Evolutionary conservation across 345 rosid genomes (phyloP).

Genomic region (Psidium friedrichsthalianum): DNA sequence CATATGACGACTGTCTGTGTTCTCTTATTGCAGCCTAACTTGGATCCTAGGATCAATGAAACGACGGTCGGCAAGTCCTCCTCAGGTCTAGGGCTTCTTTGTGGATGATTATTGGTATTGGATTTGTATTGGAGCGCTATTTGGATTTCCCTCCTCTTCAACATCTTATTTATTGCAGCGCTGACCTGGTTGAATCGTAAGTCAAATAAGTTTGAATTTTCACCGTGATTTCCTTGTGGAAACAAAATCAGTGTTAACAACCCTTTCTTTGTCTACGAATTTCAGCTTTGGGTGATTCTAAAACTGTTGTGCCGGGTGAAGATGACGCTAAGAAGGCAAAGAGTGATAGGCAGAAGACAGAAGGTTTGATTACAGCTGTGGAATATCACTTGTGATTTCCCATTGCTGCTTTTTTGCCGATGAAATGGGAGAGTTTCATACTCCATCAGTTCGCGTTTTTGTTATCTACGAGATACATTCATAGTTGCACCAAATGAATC

Average conservation of each 20-base stretch:
- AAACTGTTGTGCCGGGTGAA: conserved; percentile 35
- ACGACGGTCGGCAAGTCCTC: conserved; percentile 61
- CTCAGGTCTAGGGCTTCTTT: conserved; percentile 58
- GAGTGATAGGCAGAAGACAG: neutral
- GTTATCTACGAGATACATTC: neutral
- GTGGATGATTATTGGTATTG: conserved; percentile 67
- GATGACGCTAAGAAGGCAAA: conserved; percentile 18
- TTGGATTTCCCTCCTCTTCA: conserved; percentile 73
- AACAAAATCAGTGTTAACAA: neutral
- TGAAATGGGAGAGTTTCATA: neutral
- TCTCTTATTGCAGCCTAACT: conserved; percentile 30
- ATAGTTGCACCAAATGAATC: neutral
- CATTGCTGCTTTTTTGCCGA: neutral
- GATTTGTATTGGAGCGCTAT: conserved; percentile 66
- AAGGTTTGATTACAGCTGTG: conserved; percentile 30
- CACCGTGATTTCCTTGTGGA: neutral
- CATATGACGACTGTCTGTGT: neutral
- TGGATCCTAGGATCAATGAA: conserved; percentile 36
- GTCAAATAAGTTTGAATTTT: conserved; percentile 10
- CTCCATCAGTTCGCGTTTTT: neutral
- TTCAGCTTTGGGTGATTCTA: conserved; percentile 62
- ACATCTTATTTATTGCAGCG: conserved; percentile 54
- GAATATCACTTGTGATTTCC: neutral
- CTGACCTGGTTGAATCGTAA: conserved; percentile 68
- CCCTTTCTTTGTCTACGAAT: neutral